Base-by-base conservation (phyloP, 2,329 filamentous ascomycete species). In the Curvularia eragrostidis region DNA sequence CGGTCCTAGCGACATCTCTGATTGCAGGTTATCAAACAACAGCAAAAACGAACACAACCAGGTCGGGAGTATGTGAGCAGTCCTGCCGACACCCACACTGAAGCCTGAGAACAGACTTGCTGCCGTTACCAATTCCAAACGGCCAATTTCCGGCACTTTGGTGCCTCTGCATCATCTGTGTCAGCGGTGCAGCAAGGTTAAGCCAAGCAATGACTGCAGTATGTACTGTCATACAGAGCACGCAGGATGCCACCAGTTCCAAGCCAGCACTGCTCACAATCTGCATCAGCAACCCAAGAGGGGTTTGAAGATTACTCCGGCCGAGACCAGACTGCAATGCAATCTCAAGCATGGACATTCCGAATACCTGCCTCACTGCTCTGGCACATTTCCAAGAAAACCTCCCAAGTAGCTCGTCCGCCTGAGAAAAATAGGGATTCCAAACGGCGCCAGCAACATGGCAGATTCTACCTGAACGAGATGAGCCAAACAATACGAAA, bases 191-290 rank as follows among this genome's bases (percentile, higher is more conserved):
- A n/a, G 32, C 30, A 49, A 39, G 5, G 39, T 49, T 26, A 24
- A 38, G 60, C 57, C 1, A 58, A 56, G 38, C 7, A 26, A 6
- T 63, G 60, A 57, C 34, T 63, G 1, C 12, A 50, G n/a, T n/a
- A n/a, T n/a, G 9, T 54, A 34, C 1, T 63, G 60, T 36, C 28
- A 46, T 18, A 9, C 44, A 8, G 13, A 46, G 1, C 60, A 63
- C 19, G 3, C 13, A 4, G 13, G 39, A 5, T 63, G 60, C 24
- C 54, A n/a, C 3, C 7, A 32, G 2, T 63, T 63, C 32, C 56
- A 62, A 1, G 3, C 23, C 1, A 24, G 28, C 5, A 58, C 54
- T 5, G 56, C 55, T 7, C 8, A 12, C 5, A 23, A 23, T 13
- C 26, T 15, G 7, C 3, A 38, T 15, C 54, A 58, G 30, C 34